These are phyloP conservation scores for Pichia norvegensis DNA, from an alignment of 1,139 yeast genomes.

Conservation along the genomic window DNA sequence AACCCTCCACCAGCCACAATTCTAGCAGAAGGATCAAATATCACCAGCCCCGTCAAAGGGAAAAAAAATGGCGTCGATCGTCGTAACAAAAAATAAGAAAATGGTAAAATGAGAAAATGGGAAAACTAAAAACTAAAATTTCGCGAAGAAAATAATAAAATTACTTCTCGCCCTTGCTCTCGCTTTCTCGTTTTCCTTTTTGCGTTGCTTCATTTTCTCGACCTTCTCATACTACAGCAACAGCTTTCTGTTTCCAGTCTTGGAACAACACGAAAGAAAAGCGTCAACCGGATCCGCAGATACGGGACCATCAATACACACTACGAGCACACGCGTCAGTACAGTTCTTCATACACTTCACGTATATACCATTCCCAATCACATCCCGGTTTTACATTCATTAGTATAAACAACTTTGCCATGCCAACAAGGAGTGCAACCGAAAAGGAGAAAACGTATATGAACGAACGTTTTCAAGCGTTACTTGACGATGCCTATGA, in stretches of 20 bases:
- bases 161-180: background rate
- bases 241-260: background rate
- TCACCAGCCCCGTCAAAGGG: background rate
- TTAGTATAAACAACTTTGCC: background rate
- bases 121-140: too few relatives aligned
- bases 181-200: background rate
- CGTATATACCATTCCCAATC: background rate
- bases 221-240: background rate
- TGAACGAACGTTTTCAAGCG: constrained; percentile 15
- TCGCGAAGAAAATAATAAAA: too few relatives aligned
- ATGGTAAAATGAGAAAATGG: too few relatives aligned
- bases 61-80: too few relatives aligned
- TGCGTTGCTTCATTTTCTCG: background rate
- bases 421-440: constrained; percentile 7
- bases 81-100: too few relatives aligned
- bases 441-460: constrained; percentile 17
- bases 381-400: background rate
- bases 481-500: constrained; percentile 18
- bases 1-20: too few relatives aligned
- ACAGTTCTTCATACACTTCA: background rate
- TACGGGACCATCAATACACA: background rate
- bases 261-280: background rate
- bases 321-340: background rate
- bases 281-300: constrained; percentile 1
- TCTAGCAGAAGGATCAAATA: too few relatives aligned